Percentiles rank a stretch among this genome's conserved stretches.
phyloP scores from a whole-genome alignment of 768 basidiomycete genomes.

The Tulasnella sp. region DNA sequence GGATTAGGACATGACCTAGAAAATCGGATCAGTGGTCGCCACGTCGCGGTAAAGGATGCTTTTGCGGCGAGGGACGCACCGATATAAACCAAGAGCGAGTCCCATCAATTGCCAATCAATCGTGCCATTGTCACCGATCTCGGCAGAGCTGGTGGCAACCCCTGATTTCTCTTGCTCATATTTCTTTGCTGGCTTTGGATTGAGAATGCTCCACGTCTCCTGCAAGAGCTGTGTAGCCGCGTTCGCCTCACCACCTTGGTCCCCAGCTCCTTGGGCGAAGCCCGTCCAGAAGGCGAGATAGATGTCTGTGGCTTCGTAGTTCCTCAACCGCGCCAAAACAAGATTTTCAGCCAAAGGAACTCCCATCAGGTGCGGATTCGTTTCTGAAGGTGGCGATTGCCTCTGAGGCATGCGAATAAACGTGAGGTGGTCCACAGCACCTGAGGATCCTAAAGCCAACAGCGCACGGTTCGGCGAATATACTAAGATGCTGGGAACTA shows the following conservation, averaged over 20 bases:
- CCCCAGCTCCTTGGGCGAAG: neutral
- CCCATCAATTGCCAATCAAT: constrained; percentile 11
- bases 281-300: constrained; percentile 2
- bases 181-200: neutral
- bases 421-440: neutral
- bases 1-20: constrained; percentile 8
- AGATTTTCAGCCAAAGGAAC: neutral
- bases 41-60: neutral
- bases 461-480: constrained; percentile 8
- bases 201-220: neutral
- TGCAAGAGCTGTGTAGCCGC: neutral
- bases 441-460: neutral
- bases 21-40: neutral
- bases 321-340: neutral
- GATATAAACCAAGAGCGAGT: constrained; percentile 14
- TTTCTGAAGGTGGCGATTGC: neutral
- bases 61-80: neutral
- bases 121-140: neutral
- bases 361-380: neutral
- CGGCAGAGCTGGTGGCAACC: neutral
- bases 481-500: neutral
- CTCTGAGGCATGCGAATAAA: constrained; percentile 11
- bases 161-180: neutral
- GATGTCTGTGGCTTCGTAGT: neutral
- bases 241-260: neutral